Base-by-base conservation (phyloP, 148 eudicot species). In the Mesembryanthemum crystallinum region DNA sequence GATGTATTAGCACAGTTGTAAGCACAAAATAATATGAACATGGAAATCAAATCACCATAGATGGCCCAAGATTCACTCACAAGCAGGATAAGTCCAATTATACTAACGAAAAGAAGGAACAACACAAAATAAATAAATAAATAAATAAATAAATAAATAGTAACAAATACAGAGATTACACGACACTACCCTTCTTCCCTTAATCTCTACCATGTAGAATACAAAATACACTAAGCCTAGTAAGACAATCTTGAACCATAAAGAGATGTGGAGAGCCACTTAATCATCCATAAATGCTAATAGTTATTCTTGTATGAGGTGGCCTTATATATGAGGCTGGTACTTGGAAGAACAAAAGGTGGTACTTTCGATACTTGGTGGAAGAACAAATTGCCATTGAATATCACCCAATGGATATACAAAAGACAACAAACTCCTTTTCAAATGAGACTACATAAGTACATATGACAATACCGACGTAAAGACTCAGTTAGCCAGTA, bases 1-100 rank as follows among this genome's bases (percentile, higher is more conserved):
- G 37, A 86, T 35, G 69, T 69, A 75, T 75, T 37, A 67, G 69
- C 24, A 64, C 32, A 73, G 42, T 23, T 45, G 27, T 62, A 76
- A 69, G 25, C 32, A 10, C 42, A 21, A 77, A 29, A 23, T 42
- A 52, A 67, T 23, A 30, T 35, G 77, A n/a, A 32, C 18, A 52
- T 27, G 11, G 28, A 47, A 67, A 3, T 43, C 27, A 42, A 4
- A 47, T 49, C 55, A 37, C 0, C 28, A 59, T 21, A 8, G 33
- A 59, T 23, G 29, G 65, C 12, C 14, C 4, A 54, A 14, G n/a
- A 47, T 29, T 25, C 1, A 28, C 63, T 28, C n/a, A 45, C 42
- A 28, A 33, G 11, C 60, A 49, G 33, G 24, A 33, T 23, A 64
- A 27, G 66, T 23, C 9, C 28, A 33, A 64, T 20, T 37, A 47